Evolutionary conservation across 257 asterid species (phyloP).

Genomic region (Penstemon barbatus): DNA sequence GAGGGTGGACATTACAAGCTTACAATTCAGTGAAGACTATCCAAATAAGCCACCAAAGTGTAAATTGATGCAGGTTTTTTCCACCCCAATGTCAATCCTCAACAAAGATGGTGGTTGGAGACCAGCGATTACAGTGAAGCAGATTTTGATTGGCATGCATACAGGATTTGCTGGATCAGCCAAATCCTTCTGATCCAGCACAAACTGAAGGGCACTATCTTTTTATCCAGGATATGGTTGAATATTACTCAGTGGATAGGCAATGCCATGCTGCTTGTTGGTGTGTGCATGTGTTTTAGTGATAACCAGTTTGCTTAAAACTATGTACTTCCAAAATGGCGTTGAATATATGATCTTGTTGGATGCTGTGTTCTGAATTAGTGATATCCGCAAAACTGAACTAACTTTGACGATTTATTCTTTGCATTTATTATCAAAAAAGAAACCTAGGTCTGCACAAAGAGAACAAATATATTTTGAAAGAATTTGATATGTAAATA

Average conservation of each 20-base stretch:
- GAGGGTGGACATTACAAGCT: conserved; percentile 85
- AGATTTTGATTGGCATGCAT: conserved; percentile 63
- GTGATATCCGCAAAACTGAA: no score
- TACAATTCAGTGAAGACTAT: conserved; percentile 79
- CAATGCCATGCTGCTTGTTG: conserved; percentile 10
- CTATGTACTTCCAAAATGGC: no score
- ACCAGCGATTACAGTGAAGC: conserved; percentile 64
- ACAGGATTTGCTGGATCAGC: conserved; percentile 59
- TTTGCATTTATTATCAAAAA: no score
- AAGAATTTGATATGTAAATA: no score
- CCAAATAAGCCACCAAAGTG: conserved; percentile 93
- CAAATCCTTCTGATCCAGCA: conserved; percentile 65
- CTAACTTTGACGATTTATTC: no score
- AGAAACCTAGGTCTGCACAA: no score
- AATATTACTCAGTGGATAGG: background rate
- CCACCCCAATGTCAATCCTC: conserved; percentile 91
- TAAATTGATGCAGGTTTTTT: conserved; percentile 77
- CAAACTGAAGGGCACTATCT: conserved; percentile 66
- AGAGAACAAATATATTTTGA: no score
- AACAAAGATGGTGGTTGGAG: conserved; percentile 79
- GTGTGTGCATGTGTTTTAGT: conserved; percentile 22
- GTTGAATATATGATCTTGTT: no score
- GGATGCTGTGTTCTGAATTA: no score
- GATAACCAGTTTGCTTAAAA: background rate
- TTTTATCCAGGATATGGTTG: conserved; percentile 53